These are phyloP conservation scores for Cyclanthera cordifolia DNA, from an alignment of 306 rosid genomes.

Conservation along the genomic window DNA sequence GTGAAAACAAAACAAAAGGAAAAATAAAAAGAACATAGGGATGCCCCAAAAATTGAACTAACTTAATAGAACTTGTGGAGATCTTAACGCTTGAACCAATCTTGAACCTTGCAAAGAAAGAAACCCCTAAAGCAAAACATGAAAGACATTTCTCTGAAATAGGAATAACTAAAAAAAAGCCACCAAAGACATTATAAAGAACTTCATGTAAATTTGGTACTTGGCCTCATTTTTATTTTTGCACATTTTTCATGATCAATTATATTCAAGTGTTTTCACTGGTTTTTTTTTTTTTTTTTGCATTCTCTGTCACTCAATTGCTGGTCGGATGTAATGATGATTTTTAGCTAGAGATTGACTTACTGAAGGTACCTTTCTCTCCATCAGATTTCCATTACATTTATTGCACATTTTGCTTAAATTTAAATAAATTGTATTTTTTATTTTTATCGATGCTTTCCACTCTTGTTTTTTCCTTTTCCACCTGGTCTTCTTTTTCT, in stretches of 20 bases:
- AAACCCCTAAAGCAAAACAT: too few relatives aligned
- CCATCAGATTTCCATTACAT: conserved; percentile 11
- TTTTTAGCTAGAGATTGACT: conserved; percentile 91
- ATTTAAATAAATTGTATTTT: neutral
- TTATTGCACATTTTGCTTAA: conserved; percentile 2
- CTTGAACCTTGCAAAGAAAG: too few relatives aligned
- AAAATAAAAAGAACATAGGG: too few relatives aligned
- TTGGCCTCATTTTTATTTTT: neutral
- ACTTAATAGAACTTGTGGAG: too few relatives aligned
- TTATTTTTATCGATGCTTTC: conserved; percentile 12
- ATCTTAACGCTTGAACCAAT: too few relatives aligned
- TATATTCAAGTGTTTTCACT: neutral
- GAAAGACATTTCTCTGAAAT: too few relatives aligned
- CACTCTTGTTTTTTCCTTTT: neutral
- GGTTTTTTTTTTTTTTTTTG: conserved; percentile 21
- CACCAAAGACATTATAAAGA: too few relatives aligned
- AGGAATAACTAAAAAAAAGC: too few relatives aligned
- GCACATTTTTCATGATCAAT: neutral
- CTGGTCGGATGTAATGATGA: conserved; percentile 25
- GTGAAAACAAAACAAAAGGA: too few relatives aligned
- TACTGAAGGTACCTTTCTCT: conserved; percentile 58
- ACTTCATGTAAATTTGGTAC: neutral
- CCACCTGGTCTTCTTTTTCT: conserved; percentile 1
- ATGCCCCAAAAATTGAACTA: too few relatives aligned
- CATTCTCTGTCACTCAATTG: conserved; percentile 18